Percentiles rank a stretch among this genome's conserved stretches.
Evolutionary conservation across 1,139 yeast genomes (phyloP).

Genomic region (Yamadazyma dendronema): DNA sequence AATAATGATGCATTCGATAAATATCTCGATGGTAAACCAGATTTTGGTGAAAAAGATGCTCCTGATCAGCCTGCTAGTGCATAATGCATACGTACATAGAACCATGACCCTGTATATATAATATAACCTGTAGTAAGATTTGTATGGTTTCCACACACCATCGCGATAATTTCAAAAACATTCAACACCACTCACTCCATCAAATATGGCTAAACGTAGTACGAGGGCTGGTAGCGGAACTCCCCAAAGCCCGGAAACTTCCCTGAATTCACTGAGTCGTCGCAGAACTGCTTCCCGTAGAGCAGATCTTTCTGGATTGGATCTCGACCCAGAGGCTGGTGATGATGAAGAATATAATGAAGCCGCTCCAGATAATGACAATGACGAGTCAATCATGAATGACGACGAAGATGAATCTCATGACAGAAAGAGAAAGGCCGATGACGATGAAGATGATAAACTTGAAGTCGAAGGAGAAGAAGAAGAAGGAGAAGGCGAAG

Average conservation of each 20-base stretch:
- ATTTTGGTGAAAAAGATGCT: conserved; percentile 20
- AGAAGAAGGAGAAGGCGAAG: conserved; percentile 23
- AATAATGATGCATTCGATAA: conserved; percentile 92
- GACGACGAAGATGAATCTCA: conserved; percentile 13
- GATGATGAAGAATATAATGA: conserved; percentile 27
- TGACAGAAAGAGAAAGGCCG: conserved; percentile 14
- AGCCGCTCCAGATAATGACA: conserved; percentile 11
- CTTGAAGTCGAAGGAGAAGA: conserved; percentile 20
- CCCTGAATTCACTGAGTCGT: conserved; percentile 4
- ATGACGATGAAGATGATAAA: conserved; percentile 20
- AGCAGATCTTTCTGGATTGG: conserved; percentile 28
- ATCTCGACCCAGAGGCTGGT: conserved; percentile 22
- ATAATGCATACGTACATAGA: neutral
- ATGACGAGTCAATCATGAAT: conserved; percentile 4
- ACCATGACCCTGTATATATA: conserved; percentile 6
- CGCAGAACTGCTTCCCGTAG: conserved; percentile 13
- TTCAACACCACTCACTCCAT: too few relatives aligned
- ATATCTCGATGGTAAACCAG: conserved; percentile 52
- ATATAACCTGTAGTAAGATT: neutral
- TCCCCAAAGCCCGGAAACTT: conserved; percentile 5
- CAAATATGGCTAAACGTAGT: conserved; percentile 11
- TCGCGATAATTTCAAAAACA: conserved; percentile 1
- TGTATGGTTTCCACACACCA: neutral
- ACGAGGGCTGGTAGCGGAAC: conserved; percentile 5
- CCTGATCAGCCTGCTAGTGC: conserved; percentile 7